These are phyloP conservation scores for Balakata baccata DNA, from an alignment of 345 rosid species.

Conservation along the genomic window DNA sequence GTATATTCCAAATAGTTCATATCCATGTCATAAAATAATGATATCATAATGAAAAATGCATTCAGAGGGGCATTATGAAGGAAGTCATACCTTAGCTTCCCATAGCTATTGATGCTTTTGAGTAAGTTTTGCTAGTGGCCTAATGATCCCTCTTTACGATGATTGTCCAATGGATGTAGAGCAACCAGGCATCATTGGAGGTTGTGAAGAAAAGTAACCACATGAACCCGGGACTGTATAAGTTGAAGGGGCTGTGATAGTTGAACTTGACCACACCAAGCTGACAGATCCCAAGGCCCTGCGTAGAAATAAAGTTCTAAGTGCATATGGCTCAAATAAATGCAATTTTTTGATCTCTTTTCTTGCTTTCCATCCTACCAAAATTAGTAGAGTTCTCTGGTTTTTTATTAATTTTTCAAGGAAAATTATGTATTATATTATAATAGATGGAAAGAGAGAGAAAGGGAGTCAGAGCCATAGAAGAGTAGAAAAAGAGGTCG, in stretches of 20 bases:
- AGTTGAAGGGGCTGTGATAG: constrained; percentile 19
- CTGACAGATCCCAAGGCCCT: constrained; percentile 39
- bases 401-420: neutral
- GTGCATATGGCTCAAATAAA: neutral
- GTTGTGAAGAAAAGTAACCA: constrained; percentile 22
- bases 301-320: constrained; percentile 14
- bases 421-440: no score
- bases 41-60: neutral
- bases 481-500: constrained; percentile 6
- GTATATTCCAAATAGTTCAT: neutral
- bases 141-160: constrained; percentile 33
- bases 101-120: constrained; percentile 43
- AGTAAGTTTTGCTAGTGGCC: constrained; percentile 34
- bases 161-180: constrained; percentile 23
- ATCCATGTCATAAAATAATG: neutral
- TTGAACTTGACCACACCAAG: constrained; percentile 37
- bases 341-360: constrained; percentile 20
- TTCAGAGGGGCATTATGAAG: constrained; percentile 1
- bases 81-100: constrained; percentile 41
- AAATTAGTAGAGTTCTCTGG: neutral
- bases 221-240: constrained; percentile 24
- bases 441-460: neutral
- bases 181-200: constrained; percentile 12
- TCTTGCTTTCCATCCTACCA: constrained; percentile 35
- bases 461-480: constrained; percentile 11